These are phyloP conservation scores for Neohortaea acidophila DNA, from an alignment of 495 filamentous ascomycete species.

Conservation along the genomic window DNA sequence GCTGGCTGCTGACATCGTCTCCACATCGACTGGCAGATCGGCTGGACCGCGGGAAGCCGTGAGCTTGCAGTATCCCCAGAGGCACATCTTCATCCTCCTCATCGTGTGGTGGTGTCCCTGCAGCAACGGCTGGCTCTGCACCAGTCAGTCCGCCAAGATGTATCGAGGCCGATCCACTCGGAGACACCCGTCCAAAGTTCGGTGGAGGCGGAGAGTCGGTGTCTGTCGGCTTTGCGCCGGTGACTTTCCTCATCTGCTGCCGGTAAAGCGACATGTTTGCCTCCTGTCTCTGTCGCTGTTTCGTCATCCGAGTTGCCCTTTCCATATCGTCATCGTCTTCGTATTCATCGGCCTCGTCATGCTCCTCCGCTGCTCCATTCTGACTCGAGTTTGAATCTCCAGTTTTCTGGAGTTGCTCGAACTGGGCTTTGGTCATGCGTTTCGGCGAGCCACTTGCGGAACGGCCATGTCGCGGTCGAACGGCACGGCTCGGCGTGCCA, in stretches of 20 bases:
- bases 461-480: conserved; percentile 11
- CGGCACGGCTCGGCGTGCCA: conserved; percentile 15
- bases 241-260: conserved; percentile 95
- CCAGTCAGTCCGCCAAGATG: conserved; percentile 13
- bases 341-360: conserved; percentile 42
- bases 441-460: conserved; percentile 12
- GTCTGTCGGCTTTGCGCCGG: conserved; percentile 43
- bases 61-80: conserved; percentile 72
- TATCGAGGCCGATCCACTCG: conserved; percentile 6
- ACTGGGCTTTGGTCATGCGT: conserved; percentile 16
- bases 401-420: conserved; percentile 28
- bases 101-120: conserved; percentile 23
- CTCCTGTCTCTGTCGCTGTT: conserved; percentile 75
- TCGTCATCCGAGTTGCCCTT: conserved; percentile 52
- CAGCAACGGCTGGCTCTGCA: conserved; percentile 4
- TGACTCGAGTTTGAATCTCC: conserved; percentile 36
- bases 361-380: conserved; percentile 39
- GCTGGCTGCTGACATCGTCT: conserved; percentile 40
- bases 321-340: conserved; percentile 80
- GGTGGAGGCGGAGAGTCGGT: conserved; percentile 8
- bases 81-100: conserved; percentile 42
- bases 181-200: conserved; percentile 7
- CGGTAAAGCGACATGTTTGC: conserved; percentile 81
- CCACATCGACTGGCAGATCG: conserved; percentile 60
- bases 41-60: conserved; percentile 79